Conservation (phyloP, 164 flowering plant species). For the Saururus chinensis region DNA sequence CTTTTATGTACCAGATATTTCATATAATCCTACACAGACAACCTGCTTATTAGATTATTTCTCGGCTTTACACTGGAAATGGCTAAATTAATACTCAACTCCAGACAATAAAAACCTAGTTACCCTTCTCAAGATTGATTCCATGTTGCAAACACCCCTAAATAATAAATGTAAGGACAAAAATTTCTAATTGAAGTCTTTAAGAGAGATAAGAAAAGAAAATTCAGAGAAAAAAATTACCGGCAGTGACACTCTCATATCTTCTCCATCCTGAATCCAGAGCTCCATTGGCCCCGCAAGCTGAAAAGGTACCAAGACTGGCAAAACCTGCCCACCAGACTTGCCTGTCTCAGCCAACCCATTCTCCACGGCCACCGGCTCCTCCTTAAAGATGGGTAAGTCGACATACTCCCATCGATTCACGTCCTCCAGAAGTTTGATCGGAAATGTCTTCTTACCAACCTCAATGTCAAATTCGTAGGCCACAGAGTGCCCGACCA, state of each 20-base stretch:
- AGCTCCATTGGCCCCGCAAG: conserved; percentile 96
- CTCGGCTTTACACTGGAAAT: too few relatives aligned
- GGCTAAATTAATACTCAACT: background rate
- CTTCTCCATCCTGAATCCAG: conserved; percentile 91
- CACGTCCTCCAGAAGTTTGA: conserved; percentile 86
- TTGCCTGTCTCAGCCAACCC: conserved; percentile 31
- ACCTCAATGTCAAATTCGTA: conserved; percentile 84
- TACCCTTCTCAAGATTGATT: background rate
- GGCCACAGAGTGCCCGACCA: conserved; percentile 72
- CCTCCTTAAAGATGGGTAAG: conserved; percentile 64
- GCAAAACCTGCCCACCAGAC: conserved; percentile 20
- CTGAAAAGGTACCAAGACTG: conserved; percentile 88
- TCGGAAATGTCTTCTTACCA: conserved; percentile 60
- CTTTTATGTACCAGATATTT: too few relatives aligned
- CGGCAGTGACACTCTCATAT: conserved; percentile 76
- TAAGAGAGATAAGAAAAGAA: too few relatives aligned
- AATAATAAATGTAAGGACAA: too few relatives aligned
- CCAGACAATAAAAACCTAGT: background rate
- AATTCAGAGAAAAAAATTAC: conserved; percentile 24
- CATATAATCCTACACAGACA: too few relatives aligned
- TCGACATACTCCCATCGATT: conserved; percentile 80
- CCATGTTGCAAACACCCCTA: too few relatives aligned
- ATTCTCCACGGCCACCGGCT: conserved; percentile 14
- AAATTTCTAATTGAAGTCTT: too few relatives aligned
- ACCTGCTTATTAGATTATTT: too few relatives aligned